These are phyloP conservation scores for Pseudocercospora musae DNA, from an alignment of 2,329 filamentous ascomycete genomes.

Conservation along the genomic window DNA sequence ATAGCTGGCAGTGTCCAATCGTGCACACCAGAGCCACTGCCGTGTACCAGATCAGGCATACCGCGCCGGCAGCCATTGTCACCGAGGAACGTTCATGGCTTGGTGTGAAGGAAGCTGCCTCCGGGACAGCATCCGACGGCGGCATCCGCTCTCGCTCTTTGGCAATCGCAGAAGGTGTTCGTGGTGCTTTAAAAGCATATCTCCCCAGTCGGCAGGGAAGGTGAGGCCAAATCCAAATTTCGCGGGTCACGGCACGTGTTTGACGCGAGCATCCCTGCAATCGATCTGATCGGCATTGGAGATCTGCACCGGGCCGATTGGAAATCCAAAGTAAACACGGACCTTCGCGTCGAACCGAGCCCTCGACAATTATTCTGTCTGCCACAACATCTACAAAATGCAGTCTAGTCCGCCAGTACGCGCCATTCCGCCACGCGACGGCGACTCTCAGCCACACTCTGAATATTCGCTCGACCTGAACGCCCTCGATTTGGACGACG, in stretches of 20 bases:
- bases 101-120: slow-evolving; percentile 18
- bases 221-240: not conserved
- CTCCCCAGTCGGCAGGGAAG: too few relatives aligned
- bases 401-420: slow-evolving; percentile 31
- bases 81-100: slow-evolving; percentile 22
- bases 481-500: slow-evolving; percentile 30
- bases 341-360: slow-evolving; percentile 1
- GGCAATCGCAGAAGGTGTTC: not conserved
- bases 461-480: slow-evolving; percentile 36
- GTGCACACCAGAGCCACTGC: slow-evolving; percentile 55
- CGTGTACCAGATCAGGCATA: slow-evolving; percentile 37
- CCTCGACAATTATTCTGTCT: too few relatives aligned
- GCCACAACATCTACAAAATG: slow-evolving; percentile 17
- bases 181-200: too few relatives aligned
- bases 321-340: not conserved
- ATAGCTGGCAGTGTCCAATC: slow-evolving; percentile 59
- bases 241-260: not conserved
- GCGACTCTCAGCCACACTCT: slow-evolving; percentile 24
- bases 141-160: slow-evolving; percentile 29
- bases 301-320: not conserved
- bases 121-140: slow-evolving; percentile 20
- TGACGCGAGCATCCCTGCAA: not conserved
- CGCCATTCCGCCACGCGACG: slow-evolving; percentile 24
- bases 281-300: not conserved
- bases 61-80: slow-evolving; percentile 25